A percentile compares a stretch with the other conserved stretches of the same genome.
phyloP scores from a whole-genome alignment of 176 grass and related monocot species.

The Olyra latifolia region DNA sequence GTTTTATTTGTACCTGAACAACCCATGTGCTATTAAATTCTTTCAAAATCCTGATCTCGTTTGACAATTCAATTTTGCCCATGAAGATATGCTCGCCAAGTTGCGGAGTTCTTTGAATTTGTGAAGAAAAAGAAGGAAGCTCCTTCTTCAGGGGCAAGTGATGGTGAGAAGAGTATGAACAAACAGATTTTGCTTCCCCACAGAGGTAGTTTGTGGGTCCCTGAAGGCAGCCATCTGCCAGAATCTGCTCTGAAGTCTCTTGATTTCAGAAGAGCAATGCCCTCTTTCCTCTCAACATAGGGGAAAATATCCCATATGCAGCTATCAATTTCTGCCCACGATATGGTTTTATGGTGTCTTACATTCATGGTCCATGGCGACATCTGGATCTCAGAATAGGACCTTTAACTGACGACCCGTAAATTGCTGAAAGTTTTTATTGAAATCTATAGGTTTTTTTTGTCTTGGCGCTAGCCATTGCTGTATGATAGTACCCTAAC shows the following conservation, averaged over 20 bases:
- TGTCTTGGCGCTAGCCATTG: conserved; percentile 10
- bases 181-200: conserved; percentile 59
- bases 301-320: neutral
- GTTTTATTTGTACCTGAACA: neutral
- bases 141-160: conserved; percentile 4
- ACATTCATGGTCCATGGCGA: neutral
- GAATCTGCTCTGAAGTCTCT: conserved; percentile 53
- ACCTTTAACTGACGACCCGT: neutral
- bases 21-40: conserved; percentile 18
- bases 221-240: conserved; percentile 42
- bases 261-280: conserved; percentile 62
- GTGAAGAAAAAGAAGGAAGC: conserved; percentile 92
- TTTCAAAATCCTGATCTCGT: neutral
- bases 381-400: neutral
- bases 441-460: neutral
- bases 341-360: neutral
- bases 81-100: conserved; percentile 81
- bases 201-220: conserved; percentile 57
- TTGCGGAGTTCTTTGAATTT: conserved; percentile 88
- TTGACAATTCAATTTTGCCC: conserved; percentile 31
- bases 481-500: conserved; percentile 30
- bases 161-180: conserved; percentile 34
- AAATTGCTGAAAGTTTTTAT: conserved; percentile 8
- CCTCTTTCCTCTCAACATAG: conserved; percentile 60
- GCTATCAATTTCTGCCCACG: neutral